Evolutionary conservation across 257 asterid genomes (phyloP).

Genomic region (Cordia subcordata): DNA sequence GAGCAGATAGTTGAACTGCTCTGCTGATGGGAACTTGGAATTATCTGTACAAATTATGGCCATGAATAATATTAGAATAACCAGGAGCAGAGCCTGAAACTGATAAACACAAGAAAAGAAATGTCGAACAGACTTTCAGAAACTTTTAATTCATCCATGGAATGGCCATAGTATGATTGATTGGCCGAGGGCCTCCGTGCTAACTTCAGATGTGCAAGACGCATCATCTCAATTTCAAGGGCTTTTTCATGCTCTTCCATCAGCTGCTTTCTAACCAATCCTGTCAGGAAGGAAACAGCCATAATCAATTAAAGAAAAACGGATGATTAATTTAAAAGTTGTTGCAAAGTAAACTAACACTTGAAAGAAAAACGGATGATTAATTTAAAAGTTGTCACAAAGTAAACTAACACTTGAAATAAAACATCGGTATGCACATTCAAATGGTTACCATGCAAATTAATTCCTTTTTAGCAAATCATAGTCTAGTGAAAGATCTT

Average conservation of each 20-base stretch:
- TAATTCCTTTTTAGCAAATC: too few relatives aligned
- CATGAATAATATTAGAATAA: not conserved
- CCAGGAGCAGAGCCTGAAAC: not conserved
- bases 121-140: conserved; percentile 37
- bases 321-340: not conserved
- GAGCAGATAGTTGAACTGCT: conserved; percentile 32
- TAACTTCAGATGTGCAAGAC: conserved; percentile 54
- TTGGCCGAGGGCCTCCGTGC: conserved; percentile 28
- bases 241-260: conserved; percentile 46
- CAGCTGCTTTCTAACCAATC: conserved; percentile 41
- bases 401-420: not conserved
- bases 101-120: not conserved
- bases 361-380: not conserved
- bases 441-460: too few relatives aligned
- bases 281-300: not conserved
- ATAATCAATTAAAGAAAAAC: not conserved
- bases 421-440: too few relatives aligned
- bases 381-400: not conserved
- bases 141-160: conserved; percentile 44
- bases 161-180: conserved; percentile 32
- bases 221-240: conserved; percentile 52
- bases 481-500: too few relatives aligned
- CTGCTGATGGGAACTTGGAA: conserved; percentile 39
- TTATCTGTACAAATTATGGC: conserved; percentile 34
- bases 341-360: not conserved